Evolutionary conservation across 768 basidiomycete species (phyloP).

Genomic region (Podaxis carcinomalis): DNA sequence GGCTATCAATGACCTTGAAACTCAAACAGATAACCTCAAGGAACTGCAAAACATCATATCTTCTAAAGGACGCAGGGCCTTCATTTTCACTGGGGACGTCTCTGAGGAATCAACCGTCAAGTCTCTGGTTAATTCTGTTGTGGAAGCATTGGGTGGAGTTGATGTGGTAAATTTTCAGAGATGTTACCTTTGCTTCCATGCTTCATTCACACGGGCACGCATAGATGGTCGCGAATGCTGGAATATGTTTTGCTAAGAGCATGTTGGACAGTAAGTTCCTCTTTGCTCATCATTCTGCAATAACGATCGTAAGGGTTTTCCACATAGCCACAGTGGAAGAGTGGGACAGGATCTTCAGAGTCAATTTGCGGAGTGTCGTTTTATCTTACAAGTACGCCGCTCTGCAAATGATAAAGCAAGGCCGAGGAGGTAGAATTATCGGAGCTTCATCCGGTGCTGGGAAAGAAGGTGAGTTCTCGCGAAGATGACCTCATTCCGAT

Average conservation of each 20-base stretch:
- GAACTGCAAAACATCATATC: neutral
- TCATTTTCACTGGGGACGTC: slow-evolving; percentile 28
- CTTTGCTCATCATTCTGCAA: neutral
- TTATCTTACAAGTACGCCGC: slow-evolving; percentile 35
- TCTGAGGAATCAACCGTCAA: slow-evolving; percentile 31
- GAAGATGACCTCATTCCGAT: neutral
- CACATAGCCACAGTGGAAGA: slow-evolving; percentile 22
- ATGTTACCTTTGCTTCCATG: neutral
- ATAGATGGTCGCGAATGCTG: slow-evolving; percentile 34
- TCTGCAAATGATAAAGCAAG: slow-evolving; percentile 34
- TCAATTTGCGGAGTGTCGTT: slow-evolving; percentile 30
- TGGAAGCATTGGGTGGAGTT: slow-evolving; percentile 27
- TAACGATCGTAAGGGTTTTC: neutral
- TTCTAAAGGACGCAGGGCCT: slow-evolving; percentile 17
- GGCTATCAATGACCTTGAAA: slow-evolving; percentile 30
- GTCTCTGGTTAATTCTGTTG: slow-evolving; percentile 27
- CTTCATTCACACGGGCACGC: neutral
- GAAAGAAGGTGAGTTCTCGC: slow-evolving; percentile 25
- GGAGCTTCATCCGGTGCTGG: slow-evolving; percentile 35
- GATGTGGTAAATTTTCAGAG: slow-evolving; percentile 17
- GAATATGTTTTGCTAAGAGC: slow-evolving; percentile 3
- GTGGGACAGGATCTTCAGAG: slow-evolving; percentile 23
- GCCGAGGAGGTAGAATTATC: slow-evolving; percentile 36
- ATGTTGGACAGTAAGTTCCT: slow-evolving; percentile 9
- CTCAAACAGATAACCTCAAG: neutral